Evolutionary conservation across 2,329 filamentous ascomycete genomes (phyloP).

Genomic region (Neurospora crassa): DNA sequence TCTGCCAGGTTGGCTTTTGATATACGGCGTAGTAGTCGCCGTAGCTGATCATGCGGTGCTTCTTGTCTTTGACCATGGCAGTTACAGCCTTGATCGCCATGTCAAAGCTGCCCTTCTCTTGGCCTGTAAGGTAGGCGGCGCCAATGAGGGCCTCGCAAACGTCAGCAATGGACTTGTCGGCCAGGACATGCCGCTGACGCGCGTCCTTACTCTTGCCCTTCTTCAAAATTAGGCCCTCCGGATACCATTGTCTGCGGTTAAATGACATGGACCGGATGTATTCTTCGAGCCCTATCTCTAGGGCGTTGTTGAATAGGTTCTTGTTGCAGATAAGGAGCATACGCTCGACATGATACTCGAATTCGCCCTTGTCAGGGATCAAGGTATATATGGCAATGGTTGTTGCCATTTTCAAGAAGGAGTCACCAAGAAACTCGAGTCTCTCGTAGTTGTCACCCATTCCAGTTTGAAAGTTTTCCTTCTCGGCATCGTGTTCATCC

Average conservation of each 20-base stretch:
- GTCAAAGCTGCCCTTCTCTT: constrained; percentile 37
- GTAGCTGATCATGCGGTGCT: constrained; percentile 62
- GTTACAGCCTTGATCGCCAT: constrained; percentile 55
- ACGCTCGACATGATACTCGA: constrained; percentile 77
- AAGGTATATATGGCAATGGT: constrained; percentile 76
- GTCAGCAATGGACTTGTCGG: constrained; percentile 86
- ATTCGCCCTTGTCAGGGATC: constrained; percentile 71
- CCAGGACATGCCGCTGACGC: constrained; percentile 54
- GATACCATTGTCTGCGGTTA: constrained; percentile 81
- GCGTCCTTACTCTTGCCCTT: constrained; percentile 56
- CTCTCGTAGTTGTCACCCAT: constrained; percentile 96
- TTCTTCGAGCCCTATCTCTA: constrained; percentile 54
- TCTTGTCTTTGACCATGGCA: constrained; percentile 56
- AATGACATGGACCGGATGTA: constrained; percentile 80
- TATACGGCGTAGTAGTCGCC: constrained; percentile 65
- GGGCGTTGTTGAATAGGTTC: constrained; percentile 73
- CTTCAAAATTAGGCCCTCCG: constrained; percentile 62
- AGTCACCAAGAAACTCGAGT: constrained; percentile 86
- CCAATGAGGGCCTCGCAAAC: constrained; percentile 93
- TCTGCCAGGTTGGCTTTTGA: constrained; percentile 61
- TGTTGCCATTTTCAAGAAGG: constrained; percentile 91
- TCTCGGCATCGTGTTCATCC: constrained; percentile 58
- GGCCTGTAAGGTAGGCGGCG: constrained; percentile 55
- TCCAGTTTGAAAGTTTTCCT: constrained; percentile 66
- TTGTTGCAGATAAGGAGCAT: constrained; percentile 90